Evolutionary conservation across 192 early-diverging fungal species (phyloP).

Genomic region (Coemansia sp.): DNA sequence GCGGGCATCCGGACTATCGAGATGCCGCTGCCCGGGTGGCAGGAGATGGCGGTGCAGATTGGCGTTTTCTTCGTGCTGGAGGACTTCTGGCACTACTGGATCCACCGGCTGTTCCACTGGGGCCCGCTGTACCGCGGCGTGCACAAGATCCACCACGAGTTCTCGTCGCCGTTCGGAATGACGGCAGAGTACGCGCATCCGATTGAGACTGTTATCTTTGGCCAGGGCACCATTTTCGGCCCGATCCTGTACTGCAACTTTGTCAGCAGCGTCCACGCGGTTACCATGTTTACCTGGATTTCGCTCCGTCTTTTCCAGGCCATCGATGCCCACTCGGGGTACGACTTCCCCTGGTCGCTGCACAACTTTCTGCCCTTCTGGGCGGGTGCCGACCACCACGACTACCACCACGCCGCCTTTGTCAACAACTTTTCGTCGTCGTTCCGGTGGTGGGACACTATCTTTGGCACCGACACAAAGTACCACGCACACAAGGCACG

Average conservation of each 20-base stretch:
- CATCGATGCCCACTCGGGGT: conserved; percentile 91
- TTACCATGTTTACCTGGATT: conserved; percentile 88
- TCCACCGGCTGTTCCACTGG: conserved; percentile 87
- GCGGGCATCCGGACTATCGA: conserved; percentile 85
- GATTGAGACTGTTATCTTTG: conserved; percentile 80
- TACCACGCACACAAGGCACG: conserved; percentile 63
- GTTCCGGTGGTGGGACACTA: conserved; percentile 90
- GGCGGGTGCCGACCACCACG: conserved; percentile 92
- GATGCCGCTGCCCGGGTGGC: conserved; percentile 80
- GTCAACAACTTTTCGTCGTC: conserved; percentile 79
- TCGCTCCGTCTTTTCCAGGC: conserved; percentile 77
- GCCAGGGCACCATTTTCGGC: conserved; percentile 81
- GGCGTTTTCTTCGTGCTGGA: conserved; percentile 81
- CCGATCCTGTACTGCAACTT: conserved; percentile 71
- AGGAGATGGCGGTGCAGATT: conserved; percentile 65
- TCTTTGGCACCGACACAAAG: conserved; percentile 83
- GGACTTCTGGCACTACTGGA: conserved; percentile 92
- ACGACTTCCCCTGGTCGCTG: conserved; percentile 94
- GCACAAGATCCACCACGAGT: conserved; percentile 96
- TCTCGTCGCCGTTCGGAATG: conserved; percentile 85
- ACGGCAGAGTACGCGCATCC: conserved; percentile 92
- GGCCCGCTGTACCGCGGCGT: conserved; percentile 84
- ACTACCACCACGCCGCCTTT: conserved; percentile 88
- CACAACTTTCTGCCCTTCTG: conserved; percentile 84
- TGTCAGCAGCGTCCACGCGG: conserved; percentile 72